Evolutionary conservation across 1,284 basidiomycete species (phyloP).

Genomic region (Xerocomus nothofagi): DNA sequence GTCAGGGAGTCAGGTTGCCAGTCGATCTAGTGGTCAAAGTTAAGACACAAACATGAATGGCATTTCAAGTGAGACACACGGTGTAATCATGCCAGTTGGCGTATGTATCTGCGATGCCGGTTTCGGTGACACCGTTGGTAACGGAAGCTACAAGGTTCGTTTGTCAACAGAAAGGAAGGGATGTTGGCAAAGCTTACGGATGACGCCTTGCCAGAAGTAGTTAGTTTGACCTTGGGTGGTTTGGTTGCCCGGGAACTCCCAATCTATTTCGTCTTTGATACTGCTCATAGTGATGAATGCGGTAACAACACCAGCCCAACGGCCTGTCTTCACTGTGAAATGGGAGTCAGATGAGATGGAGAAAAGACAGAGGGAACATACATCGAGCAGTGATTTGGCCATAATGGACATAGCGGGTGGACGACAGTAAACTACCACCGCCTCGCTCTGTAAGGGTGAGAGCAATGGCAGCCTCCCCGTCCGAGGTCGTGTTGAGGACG

Average conservation of each 20-base stretch:
- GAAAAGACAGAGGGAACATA: slow-evolving; percentile 35
- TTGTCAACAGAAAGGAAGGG: background rate
- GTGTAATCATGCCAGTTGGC: slow-evolving; percentile 75
- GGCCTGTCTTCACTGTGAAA: slow-evolving; percentile 60
- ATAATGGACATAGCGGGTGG: slow-evolving; percentile 80
- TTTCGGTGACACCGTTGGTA: slow-evolving; percentile 48
- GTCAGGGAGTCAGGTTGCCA: slow-evolving; percentile 71
- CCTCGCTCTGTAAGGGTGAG: slow-evolving; percentile 65
- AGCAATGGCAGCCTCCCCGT: slow-evolving; percentile 63
- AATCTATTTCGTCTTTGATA: slow-evolving; percentile 85
- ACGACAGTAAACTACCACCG: slow-evolving; percentile 75
- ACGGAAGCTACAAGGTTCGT: slow-evolving; percentile 32
- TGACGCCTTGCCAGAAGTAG: slow-evolving; percentile 74
- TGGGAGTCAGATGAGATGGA: background rate
- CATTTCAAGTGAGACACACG: slow-evolving; percentile 40
- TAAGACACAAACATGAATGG: background rate
- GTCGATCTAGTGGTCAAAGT: slow-evolving; percentile 52
- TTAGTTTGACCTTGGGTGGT: slow-evolving; percentile 72
- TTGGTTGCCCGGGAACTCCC: slow-evolving; percentile 72
- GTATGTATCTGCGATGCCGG: slow-evolving; percentile 59
- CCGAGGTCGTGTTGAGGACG: slow-evolving; percentile 61
- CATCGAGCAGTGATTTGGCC: slow-evolving; percentile 71
- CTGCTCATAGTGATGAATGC: slow-evolving; percentile 86
- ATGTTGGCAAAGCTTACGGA: slow-evolving; percentile 51
- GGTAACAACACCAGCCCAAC: slow-evolving; percentile 75